Conservation (phyloP, 192 early-diverging fungal species). For the Geranomyces michiganensis region DNA sequence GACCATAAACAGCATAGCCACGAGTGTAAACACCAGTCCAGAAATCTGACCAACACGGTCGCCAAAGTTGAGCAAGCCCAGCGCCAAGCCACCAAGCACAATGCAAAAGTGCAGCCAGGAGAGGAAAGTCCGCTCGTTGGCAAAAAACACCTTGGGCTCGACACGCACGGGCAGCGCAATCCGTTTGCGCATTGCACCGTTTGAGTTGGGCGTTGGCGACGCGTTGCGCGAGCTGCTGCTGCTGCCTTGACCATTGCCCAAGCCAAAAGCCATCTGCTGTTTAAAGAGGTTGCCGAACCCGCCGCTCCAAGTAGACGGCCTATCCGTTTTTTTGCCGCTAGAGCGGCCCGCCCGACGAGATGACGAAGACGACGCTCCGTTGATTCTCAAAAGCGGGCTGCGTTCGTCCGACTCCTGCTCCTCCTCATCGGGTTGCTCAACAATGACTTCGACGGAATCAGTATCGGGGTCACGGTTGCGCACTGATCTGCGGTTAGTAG, state of each 20-base stretch:
- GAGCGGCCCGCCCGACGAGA: background rate
- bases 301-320: slow-evolving; percentile 28
- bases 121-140: slow-evolving; percentile 85
- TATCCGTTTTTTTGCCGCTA: background rate
- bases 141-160: slow-evolving; percentile 86
- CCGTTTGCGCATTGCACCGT: background rate
- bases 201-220: background rate
- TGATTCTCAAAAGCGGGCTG: slow-evolving; percentile 22
- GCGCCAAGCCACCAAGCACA: slow-evolving; percentile 66
- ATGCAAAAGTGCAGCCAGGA: slow-evolving; percentile 78
- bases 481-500: background rate
- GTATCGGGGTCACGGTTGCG: slow-evolving; percentile 1
- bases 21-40: slow-evolving; percentile 71
- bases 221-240: background rate
- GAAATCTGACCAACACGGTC: slow-evolving; percentile 68
- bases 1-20: slow-evolving; percentile 70
- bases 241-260: background rate
- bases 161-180: slow-evolving; percentile 64
- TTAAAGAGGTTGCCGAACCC: slow-evolving; percentile 30
- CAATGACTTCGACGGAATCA: slow-evolving; percentile 30
- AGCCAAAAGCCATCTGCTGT: background rate
- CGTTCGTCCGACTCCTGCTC: slow-evolving; percentile 33
- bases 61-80: slow-evolving; percentile 78
- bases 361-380: background rate
- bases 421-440: slow-evolving; percentile 26